These are phyloP conservation scores for Pilobolus umbonatus DNA, from an alignment of 192 early-diverging fungal species.

Conservation along the genomic window DNA sequence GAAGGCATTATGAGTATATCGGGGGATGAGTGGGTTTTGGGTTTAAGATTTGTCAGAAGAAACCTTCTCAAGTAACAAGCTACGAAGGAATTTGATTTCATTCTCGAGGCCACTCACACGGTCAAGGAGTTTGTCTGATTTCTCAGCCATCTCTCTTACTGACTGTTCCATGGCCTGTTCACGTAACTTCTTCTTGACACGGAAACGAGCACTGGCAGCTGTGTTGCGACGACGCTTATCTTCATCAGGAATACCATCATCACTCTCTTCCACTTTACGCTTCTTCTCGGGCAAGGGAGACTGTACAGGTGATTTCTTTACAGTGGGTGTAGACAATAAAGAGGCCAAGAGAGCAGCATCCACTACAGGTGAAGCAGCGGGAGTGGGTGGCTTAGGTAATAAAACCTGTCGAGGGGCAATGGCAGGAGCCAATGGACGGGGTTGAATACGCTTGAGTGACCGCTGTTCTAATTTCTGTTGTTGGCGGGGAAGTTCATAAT, in stretches of 20 bases:
- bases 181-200: slow-evolving; percentile 90
- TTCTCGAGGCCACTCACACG: slow-evolving; percentile 80
- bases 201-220: slow-evolving; percentile 90
- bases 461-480: slow-evolving; percentile 22
- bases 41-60: slow-evolving; percentile 8
- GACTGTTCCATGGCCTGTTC: slow-evolving; percentile 83
- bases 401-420: slow-evolving; percentile 11
- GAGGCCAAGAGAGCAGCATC: background rate
- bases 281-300: slow-evolving; percentile 3
- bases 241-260: slow-evolving; percentile 56
- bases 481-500: slow-evolving; percentile 31
- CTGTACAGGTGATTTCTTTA: background rate
- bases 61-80: slow-evolving; percentile 77
- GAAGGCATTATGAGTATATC: background rate
- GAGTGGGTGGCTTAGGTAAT: slow-evolving; percentile 22
- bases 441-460: slow-evolving; percentile 15
- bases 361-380: background rate
- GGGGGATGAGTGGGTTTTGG: slow-evolving; percentile 15
- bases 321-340: background rate
- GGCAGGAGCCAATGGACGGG: slow-evolving; percentile 13
- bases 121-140: slow-evolving; percentile 68
- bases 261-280: slow-evolving; percentile 1
- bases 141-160: slow-evolving; percentile 68
- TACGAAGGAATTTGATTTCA: slow-evolving; percentile 88
- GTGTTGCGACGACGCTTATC: slow-evolving; percentile 96